phyloP scores from a whole-genome alignment of 495 filamentous ascomycete genomes.

The Annulohypoxylon maeteangense region DNA sequence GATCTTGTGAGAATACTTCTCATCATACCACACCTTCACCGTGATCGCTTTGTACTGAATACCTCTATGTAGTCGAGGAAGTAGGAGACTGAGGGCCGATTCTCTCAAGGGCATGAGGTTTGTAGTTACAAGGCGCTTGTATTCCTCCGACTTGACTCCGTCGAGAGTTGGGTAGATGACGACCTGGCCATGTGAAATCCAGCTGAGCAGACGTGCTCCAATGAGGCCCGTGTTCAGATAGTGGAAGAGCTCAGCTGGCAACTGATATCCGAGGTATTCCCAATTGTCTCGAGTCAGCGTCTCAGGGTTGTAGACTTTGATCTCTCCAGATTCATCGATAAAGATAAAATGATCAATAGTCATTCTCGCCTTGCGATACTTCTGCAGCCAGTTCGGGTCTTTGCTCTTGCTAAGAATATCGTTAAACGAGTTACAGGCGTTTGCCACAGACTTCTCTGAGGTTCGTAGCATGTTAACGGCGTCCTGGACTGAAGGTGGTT shows the following conservation, averaged over 20 bases:
- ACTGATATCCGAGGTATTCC: conserved; percentile 86
- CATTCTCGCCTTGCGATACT: conserved; percentile 84
- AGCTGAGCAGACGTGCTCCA: conserved; percentile 80
- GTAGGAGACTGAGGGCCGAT: conserved; percentile 77
- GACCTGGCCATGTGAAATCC: conserved; percentile 80
- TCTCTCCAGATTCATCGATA: conserved; percentile 76
- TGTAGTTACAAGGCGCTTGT: conserved; percentile 77
- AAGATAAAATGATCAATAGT: conserved; percentile 87
- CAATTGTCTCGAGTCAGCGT: conserved; percentile 81
- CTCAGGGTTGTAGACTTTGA: conserved; percentile 75
- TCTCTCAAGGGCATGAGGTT: conserved; percentile 77
- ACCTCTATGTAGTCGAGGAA: conserved; percentile 80
- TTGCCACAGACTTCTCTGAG: conserved; percentile 68
- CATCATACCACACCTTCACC: conserved; percentile 87
- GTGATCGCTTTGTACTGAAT: conserved; percentile 80
- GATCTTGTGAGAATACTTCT: conserved; percentile 69
- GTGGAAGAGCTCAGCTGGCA: conserved; percentile 91
- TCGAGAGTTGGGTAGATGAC: conserved; percentile 81
- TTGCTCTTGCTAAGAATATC: conserved; percentile 72
- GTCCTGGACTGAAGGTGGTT: conserved; percentile 70
- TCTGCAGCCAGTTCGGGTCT: conserved; percentile 80
- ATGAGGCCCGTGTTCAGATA: conserved; percentile 88
- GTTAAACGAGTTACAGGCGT: conserved; percentile 73
- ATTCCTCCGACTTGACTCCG: conserved; percentile 80
- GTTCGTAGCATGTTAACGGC: conserved; percentile 77